phyloP scores from a whole-genome alignment of 306 rosid genomes.

The Prunus padus region DNA sequence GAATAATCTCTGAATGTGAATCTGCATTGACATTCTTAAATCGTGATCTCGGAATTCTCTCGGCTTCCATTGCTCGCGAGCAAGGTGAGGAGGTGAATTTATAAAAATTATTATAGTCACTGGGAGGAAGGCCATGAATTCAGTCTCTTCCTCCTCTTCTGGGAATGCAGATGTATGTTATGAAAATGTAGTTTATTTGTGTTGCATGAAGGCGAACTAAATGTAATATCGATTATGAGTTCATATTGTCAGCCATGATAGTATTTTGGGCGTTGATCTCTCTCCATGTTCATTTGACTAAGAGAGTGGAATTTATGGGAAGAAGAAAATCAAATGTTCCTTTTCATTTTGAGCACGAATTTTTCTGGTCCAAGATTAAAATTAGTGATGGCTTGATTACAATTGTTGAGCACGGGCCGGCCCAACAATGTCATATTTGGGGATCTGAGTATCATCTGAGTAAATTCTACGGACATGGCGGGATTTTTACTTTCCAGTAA shows the following conservation, averaged over 20 bases:
- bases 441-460: too few species aligned
- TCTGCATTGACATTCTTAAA: conserved; percentile 79
- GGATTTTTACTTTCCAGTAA: too few species aligned
- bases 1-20: conserved; percentile 89
- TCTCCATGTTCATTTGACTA: background rate
- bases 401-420: too few species aligned
- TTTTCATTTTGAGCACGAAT: too few species aligned
- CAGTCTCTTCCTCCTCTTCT: background rate
- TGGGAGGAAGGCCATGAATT: background rate
- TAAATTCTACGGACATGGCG: too few species aligned
- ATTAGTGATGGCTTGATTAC: too few species aligned
- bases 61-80: conserved; percentile 93
- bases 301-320: too few species aligned
- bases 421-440: too few species aligned
- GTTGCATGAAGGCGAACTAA: background rate
- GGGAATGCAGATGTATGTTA: background rate
- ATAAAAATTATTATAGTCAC: conserved; percentile 16
- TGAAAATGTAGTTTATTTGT: background rate
- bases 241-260: background rate
- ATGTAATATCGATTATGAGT: background rate
- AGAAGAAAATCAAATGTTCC: too few species aligned
- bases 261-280: background rate
- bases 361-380: too few species aligned
- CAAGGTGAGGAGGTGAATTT: conserved; percentile 53
- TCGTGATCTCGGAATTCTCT: conserved; percentile 87